A percentile compares a stretch with the other conserved stretches of the same genome.
Evolutionary conservation across 495 filamentous ascomycete genomes (phyloP).

Genomic region (Aspergillus indologenus): DNA sequence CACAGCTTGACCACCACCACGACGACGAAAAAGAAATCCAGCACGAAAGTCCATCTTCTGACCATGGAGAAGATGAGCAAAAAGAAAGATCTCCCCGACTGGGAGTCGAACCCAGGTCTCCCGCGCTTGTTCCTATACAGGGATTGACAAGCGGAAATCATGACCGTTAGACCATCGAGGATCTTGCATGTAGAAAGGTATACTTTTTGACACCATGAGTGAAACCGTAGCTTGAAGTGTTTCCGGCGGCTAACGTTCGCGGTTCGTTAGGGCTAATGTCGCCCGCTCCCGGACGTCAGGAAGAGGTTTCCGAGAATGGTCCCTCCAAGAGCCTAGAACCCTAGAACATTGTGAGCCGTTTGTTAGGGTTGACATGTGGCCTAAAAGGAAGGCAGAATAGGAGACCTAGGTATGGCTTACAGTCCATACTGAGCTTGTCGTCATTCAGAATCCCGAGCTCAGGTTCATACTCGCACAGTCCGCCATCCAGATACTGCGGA

Average conservation of each 20-base stretch:
- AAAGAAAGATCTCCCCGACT: slow-evolving; percentile 4
- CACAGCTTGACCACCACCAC: too few species aligned
- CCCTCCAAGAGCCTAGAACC: slow-evolving; percentile 4
- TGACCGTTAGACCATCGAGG: slow-evolving; percentile 9
- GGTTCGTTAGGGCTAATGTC: too few species aligned
- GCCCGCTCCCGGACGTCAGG: not conserved
- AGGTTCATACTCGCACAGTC: not conserved
- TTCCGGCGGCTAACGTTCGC: too few species aligned
- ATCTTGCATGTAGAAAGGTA: not conserved
- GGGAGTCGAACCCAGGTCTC: slow-evolving; percentile 9
- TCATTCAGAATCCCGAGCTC: not conserved
- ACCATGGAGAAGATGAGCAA: not conserved
- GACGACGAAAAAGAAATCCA: too few species aligned
- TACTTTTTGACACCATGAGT: too few species aligned
- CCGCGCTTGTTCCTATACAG: not conserved
- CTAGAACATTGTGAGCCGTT: too few species aligned
- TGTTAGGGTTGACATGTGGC: too few species aligned
- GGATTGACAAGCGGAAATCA: slow-evolving; percentile 9
- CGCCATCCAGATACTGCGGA: not conserved
- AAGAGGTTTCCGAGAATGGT: slow-evolving; percentile 11
- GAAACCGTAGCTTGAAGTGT: too few species aligned
- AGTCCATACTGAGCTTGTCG: slow-evolving; percentile 4
- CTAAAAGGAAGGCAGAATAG: not conserved
- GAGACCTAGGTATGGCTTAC: not conserved
- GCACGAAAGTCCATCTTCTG: too few species aligned